Conservation (phyloP, 805 yeast species). For the Saturnispora quitensis region DNA sequence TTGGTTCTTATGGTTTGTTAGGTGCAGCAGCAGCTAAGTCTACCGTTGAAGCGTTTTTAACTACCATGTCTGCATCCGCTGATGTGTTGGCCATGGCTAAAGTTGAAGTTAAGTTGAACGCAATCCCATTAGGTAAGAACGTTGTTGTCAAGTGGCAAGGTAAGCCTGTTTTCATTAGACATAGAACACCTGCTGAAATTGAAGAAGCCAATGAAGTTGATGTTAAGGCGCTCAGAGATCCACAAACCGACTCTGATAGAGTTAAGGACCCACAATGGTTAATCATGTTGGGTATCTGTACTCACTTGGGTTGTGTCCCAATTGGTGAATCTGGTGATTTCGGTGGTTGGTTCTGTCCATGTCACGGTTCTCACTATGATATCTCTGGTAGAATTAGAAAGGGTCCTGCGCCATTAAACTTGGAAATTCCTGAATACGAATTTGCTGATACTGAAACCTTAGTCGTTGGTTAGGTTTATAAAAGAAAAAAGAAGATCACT, state of each 20-base stretch:
- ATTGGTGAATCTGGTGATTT: conserved; percentile 99
- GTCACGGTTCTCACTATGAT: conserved; percentile 99
- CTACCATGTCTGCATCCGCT: conserved; percentile 95
- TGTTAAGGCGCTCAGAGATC: conserved; percentile 76
- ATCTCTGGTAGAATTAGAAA: conserved; percentile 99
- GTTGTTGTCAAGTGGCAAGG: conserved; percentile 99
- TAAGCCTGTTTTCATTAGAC: conserved; percentile 99
- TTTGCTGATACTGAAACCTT: conserved; percentile 71
- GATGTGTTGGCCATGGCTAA: conserved; percentile 99
- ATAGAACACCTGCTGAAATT: conserved; percentile 89
- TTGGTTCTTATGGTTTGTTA: conserved; percentile 87
- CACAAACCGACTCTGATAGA: conserved; percentile 87
- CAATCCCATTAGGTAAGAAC: conserved; percentile 96
- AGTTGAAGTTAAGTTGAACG: conserved; percentile 90
- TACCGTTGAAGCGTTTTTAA: conserved; percentile 86
- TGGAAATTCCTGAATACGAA: conserved; percentile 90
- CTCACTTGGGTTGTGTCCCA: conserved; percentile 99
- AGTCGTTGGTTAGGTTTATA: conserved; percentile 64
- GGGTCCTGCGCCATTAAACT: conserved; percentile 99
- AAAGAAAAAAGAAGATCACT: neutral
- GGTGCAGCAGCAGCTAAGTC: conserved; percentile 94
- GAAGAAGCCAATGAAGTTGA: conserved; percentile 88
- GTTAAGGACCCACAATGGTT: conserved; percentile 97
- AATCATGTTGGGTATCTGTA: conserved; percentile 98
- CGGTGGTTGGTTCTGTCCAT: conserved; percentile 99